Evolutionary conservation across 805 yeast species (phyloP), one percentile per base, ranked within the genome.

Genomic region (Saturnispora halmiae): DNA sequence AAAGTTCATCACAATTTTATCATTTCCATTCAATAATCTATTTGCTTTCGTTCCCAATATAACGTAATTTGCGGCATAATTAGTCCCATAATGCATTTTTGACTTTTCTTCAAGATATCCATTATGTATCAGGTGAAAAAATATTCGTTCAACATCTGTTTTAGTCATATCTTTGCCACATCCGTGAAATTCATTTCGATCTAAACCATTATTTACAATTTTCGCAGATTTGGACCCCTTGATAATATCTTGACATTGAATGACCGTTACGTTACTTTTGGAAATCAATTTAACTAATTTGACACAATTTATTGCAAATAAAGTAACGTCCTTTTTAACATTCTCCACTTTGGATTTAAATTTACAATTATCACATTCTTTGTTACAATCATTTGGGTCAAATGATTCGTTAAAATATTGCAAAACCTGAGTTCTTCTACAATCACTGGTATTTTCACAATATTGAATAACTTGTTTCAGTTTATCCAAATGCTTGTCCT

Each of bases 331-430:
- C 45, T 72, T 69, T 34, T 66, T 70, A 22, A 72, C 70, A 15
- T 70, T 65, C 18, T 63, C 63, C 7, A 66, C 57, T 19, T 57
- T 58, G 24, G 51, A 58, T 10, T 62, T 64, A 37, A 70, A 63
- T 31, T 71, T 64, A 65, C 98, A 90, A 55, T 87, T 87, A 61
- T 92, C 98, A 66, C 98, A 92, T 46, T 76, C 72, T 44, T 75
- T 73, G 11, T 65, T 59, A 56, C 98, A 92, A 14, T 69, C 63
- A 18, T 58, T 63, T 8, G 81, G 67, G 45, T 83, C 75, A 55
- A 90, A 88, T 5, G 63, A 64, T 56, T 92, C 98, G 59, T 85
- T 84, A 63, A 92, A 92, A 55, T 88, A 92, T 38, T 84, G 90
- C 38, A 92, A 66, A 3, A 92, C 95, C 51, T 87, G 88, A 51